phyloP scores from a whole-genome alignment of 2,329 filamentous ascomycete genomes.

The Hirsutella rhossiliensis region DNA sequence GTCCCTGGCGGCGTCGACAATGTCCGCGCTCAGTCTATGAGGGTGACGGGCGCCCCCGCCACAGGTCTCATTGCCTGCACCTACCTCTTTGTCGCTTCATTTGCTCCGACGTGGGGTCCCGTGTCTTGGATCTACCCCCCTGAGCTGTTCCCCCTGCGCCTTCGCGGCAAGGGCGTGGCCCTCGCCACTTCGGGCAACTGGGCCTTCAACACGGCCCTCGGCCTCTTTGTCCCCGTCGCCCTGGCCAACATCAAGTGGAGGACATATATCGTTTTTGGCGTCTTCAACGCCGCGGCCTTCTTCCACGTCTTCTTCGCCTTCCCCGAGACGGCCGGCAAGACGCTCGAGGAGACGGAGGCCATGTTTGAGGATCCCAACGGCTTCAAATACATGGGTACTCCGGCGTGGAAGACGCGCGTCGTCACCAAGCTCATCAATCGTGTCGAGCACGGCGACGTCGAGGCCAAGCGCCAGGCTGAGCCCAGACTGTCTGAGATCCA shows the following conservation, averaged over 20 bases:
- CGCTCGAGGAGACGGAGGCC: constrained; percentile 38
- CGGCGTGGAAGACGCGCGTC: constrained; percentile 18
- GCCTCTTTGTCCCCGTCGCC: constrained; percentile 24
- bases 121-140: constrained; percentile 45
- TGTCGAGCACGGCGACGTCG: constrained; percentile 15
- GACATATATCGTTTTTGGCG: constrained; percentile 39
- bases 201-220: constrained; percentile 27
- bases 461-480: constrained; percentile 10
- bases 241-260: constrained; percentile 33
- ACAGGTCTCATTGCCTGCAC: constrained; percentile 55
- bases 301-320: constrained; percentile 41
- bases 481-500: constrained; percentile 8
- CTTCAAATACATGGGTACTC: constrained; percentile 16
- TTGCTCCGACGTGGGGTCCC: constrained; percentile 34
- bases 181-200: constrained; percentile 34
- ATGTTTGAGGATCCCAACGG: constrained; percentile 30
- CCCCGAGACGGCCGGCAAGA: constrained; percentile 43
- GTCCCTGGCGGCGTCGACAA: constrained; percentile 31
- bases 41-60: constrained; percentile 27
- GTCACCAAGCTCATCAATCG: constrained; percentile 8
- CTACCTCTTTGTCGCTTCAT: constrained; percentile 48
- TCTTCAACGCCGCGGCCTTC: constrained; percentile 38
- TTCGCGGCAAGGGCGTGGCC: constrained; percentile 41
- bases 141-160: constrained; percentile 37
- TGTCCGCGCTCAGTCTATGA: constrained; percentile 38